These are phyloP conservation scores for Triticum aestivum DNA, from an alignment of 176 grass and related monocot genomes.

Conservation along the genomic window DNA sequence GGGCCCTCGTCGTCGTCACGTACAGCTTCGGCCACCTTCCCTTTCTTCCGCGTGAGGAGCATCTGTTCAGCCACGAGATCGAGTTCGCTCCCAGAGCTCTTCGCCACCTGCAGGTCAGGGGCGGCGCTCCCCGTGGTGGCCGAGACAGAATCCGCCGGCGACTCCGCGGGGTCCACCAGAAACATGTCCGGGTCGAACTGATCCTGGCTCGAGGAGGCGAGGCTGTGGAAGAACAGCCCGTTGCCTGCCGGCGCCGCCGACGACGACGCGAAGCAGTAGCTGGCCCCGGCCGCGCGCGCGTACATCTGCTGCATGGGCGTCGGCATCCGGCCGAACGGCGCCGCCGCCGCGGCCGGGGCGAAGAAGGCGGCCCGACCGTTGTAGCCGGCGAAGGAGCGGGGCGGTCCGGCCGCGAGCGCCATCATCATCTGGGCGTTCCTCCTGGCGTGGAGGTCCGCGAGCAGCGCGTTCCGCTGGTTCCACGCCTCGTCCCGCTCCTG, in stretches of 20 bases:
- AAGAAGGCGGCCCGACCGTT: not conserved
- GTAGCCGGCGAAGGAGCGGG: not conserved
- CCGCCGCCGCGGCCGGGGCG: not conserved
- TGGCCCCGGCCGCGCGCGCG: not conserved
- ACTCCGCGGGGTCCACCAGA: slow-evolving; percentile 20
- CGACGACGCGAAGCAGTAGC: not conserved
- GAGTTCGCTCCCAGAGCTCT: not conserved
- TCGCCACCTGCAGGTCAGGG: not conserved
- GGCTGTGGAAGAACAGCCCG: not conserved
- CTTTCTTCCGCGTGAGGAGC: not conserved
- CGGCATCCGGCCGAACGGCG: not conserved
- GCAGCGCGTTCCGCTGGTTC: slow-evolving; percentile 13
- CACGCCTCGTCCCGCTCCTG: slow-evolving; percentile 33
- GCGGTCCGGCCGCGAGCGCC: not conserved
- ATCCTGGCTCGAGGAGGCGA: slow-evolving; percentile 12
- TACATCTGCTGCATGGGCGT: not conserved
- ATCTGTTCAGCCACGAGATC: not conserved
- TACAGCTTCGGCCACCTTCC: not conserved
- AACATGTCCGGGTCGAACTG: slow-evolving; percentile 40
- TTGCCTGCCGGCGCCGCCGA: not conserved
- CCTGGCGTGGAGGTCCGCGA: slow-evolving; percentile 22
- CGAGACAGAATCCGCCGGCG: not conserved
- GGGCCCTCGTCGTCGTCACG: not conserved
- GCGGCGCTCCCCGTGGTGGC: not conserved
- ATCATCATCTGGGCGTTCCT: slow-evolving; percentile 34